A percentile compares a stretch with the other conserved stretches of the same genome.
These are phyloP conservation scores for Salix caprea DNA, from an alignment of 345 rosid species.

Conservation along the genomic window DNA sequence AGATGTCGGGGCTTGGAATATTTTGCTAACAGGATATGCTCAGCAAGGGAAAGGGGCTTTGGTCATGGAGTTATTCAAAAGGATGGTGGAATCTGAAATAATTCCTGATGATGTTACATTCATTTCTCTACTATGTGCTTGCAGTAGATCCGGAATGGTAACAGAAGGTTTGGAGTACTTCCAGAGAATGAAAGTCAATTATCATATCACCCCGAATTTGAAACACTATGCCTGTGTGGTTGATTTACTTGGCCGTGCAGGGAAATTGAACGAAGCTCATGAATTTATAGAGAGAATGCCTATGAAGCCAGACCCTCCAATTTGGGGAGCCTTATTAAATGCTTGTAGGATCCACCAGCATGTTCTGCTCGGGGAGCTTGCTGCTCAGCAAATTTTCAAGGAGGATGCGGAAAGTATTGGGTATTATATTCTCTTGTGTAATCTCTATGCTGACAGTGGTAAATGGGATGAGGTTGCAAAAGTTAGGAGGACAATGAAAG, in stretches of 20 bases:
- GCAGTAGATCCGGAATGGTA: conserved; percentile 29
- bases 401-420: conserved; percentile 19
- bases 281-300: conserved; percentile 31
- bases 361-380: conserved; percentile 30
- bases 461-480: conserved; percentile 29
- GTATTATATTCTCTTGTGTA: conserved; percentile 26
- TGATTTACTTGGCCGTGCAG: conserved; percentile 29
- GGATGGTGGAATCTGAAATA: conserved; percentile 19
- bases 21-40: conserved; percentile 30
- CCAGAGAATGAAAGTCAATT: conserved; percentile 12
- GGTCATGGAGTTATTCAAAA: conserved; percentile 12
- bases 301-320: conserved; percentile 26
- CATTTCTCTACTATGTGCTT: conserved; percentile 23
- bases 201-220: conserved; percentile 19
- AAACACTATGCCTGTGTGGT: conserved; percentile 34
- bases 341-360: conserved; percentile 28
- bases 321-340: conserved; percentile 35
- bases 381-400: conserved; percentile 26
- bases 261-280: conserved; percentile 21
- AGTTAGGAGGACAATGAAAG: conserved; percentile 27
- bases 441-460: conserved; percentile 31
- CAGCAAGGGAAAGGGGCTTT: conserved; percentile 16
- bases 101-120: conserved; percentile 21
- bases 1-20: conserved; percentile 32
- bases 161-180: conserved; percentile 27